Conservation (phyloP, 2,329 filamentous ascomycete species). For the Colletotrichum australisinense region DNA sequence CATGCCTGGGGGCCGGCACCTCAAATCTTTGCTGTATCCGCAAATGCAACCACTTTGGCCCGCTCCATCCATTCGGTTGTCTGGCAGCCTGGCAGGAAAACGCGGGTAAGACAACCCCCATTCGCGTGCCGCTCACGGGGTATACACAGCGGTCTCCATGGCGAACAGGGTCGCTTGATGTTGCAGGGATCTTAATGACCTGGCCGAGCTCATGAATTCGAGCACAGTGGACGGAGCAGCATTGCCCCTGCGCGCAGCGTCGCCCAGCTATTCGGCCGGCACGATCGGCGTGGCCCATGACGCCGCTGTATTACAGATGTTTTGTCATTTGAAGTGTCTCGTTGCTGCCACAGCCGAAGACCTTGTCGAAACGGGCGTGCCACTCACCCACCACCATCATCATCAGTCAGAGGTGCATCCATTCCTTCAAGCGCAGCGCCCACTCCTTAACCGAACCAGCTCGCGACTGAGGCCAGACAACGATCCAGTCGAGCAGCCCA, state of each 20-base stretch:
- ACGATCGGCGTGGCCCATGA: conserved; percentile 30
- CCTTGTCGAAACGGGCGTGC: conserved; percentile 31
- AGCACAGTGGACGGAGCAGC: conserved; percentile 13
- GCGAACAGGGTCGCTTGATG: conserved; percentile 9
- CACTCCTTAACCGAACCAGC: neutral
- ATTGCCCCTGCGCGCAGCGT: neutral
- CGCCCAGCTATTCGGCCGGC: conserved; percentile 16
- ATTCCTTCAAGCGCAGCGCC: conserved; percentile 16
- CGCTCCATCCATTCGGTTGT: neutral
- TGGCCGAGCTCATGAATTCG: conserved; percentile 10
- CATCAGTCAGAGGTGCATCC: conserved; percentile 24
- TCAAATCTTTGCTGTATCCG: conserved; percentile 12
- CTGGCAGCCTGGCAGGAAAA: conserved; percentile 22
- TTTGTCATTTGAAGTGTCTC: conserved; percentile 5
- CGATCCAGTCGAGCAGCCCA: neutral
- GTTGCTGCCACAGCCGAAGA: conserved; percentile 15
- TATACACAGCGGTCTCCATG: neutral
- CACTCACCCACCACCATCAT: conserved; percentile 27
- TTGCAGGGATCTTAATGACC: conserved; percentile 35
- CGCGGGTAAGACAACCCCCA: conserved; percentile 26
- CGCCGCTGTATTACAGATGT: conserved; percentile 24
- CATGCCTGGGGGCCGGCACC: conserved; percentile 13
- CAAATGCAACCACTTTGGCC: conserved; percentile 22
- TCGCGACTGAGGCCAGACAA: conserved; percentile 21
- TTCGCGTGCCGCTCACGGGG: conserved; percentile 19